Base-by-base conservation (phyloP, 192 early-diverging fungal genomes). In the Borealophlyctis nickersoniae region DNA sequence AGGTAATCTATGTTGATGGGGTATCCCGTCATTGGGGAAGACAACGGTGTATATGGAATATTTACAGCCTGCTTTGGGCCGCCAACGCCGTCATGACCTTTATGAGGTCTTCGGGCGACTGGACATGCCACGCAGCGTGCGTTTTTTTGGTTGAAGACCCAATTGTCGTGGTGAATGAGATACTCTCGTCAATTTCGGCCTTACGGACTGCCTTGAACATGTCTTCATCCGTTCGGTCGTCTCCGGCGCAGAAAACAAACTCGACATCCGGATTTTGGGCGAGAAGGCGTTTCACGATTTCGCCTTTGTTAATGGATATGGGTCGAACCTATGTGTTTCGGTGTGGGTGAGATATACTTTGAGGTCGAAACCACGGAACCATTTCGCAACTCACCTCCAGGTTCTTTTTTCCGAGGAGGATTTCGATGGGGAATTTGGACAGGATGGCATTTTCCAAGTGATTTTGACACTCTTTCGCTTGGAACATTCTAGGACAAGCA, bases 141-240 rank as follows among this genome's bases (percentile, higher is more conserved):
- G 91, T 96, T 78, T 91, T 93, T 77, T 95, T 96, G 66, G 90
- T 86, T 1, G 89, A 75, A 33, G 88, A 75, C 0, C 95, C 95
- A 35, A 98, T 85, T 16, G 89, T 94, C 54, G 84, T 74, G 1
- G 89, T 91, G 71, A 92, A 92, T 52, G 86, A 81, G 27, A 63
- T 56, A 26, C 75, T 73, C 65, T 80, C 79, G 60, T 66, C 60
- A 33, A 65, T 5, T 4, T 67, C 64, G 39, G 65, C 48, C 35
- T 62, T 60, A 1, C 74, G 61, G 60, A 98, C 69, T 0, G 83
- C 83, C 54, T 82, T 81, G 71, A 98, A 98, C 94, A 99, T 98
- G 71, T 96, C 95, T 71, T 98, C 94, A 67, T 98, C 97, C 0
- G 95, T 98, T 72, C 89, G 88, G 78, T 96, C 95, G 68, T 98